These are phyloP conservation scores for Geosiphon pyriformis DNA, from an alignment of 192 early-diverging fungal species.

Conservation along the genomic window DNA sequence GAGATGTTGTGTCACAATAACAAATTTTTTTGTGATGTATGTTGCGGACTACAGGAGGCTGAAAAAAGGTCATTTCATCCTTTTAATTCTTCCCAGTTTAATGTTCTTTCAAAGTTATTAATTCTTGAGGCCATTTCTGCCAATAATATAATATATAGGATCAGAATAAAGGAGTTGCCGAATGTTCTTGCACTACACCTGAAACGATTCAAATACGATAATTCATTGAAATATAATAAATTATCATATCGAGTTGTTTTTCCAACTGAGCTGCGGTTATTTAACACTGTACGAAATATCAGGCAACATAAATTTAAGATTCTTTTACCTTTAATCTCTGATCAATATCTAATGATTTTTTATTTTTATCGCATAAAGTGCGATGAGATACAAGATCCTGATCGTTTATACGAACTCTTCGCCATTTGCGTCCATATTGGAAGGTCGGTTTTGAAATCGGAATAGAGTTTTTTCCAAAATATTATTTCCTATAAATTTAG, in stretches of 20 bases:
- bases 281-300: constrained; percentile 87
- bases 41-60: constrained; percentile 93
- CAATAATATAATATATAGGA: constrained; percentile 42
- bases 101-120: no score
- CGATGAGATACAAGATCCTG: constrained; percentile 81
- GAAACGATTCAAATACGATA: constrained; percentile 97
- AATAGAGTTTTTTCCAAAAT: constrained; percentile 2
- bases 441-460: constrained; percentile 41
- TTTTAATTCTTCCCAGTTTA: neutral
- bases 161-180: constrained; percentile 92
- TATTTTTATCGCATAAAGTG: constrained; percentile 30
- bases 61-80: constrained; percentile 61
- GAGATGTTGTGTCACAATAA: constrained; percentile 94
- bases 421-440: constrained; percentile 95
- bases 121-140: neutral
- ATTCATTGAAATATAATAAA: constrained; percentile 86
- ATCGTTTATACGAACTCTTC: constrained; percentile 82
- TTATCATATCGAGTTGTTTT: constrained; percentile 93
- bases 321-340: neutral
- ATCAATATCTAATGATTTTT: neutral
- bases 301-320: neutral
- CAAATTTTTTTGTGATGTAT: constrained; percentile 97
- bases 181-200: constrained; percentile 94
- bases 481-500: neutral
- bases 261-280: constrained; percentile 87